A percentile compares a stretch with the other conserved stretches of the same genome.
These are phyloP conservation scores for Pneumocystis jirovecii DNA, from an alignment of 1,139 yeast species.

Conservation along the genomic window DNA sequence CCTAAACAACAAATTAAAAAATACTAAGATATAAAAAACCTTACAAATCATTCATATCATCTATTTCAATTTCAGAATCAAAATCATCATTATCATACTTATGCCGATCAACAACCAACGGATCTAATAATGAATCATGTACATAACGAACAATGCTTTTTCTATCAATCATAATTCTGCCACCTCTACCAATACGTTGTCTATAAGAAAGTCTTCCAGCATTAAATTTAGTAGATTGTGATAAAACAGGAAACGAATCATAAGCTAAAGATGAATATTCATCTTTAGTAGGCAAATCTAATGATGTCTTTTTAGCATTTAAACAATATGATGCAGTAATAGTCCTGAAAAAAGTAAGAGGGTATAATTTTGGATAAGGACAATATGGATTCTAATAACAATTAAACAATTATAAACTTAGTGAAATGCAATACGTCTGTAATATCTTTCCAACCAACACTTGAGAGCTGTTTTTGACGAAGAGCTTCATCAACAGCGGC, in stretches of 20 bases:
- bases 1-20: not conserved
- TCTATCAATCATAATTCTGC: slow-evolving; percentile 61
- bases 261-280: slow-evolving; percentile 19
- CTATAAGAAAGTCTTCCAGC: slow-evolving; percentile 37
- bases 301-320: not conserved
- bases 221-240: slow-evolving; percentile 13
- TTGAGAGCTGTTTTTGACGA: slow-evolving; percentile 55
- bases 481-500: slow-evolving; percentile 73
- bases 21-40: not conserved
- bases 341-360: slow-evolving; percentile 20
- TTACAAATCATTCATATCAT: not conserved
- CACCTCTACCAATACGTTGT: slow-evolving; percentile 61
- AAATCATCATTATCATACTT: not conserved
- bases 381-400: slow-evolving; percentile 67
- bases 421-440: slow-evolving; percentile 45
- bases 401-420: slow-evolving; percentile 56
- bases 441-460: slow-evolving; percentile 60
- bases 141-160: slow-evolving; percentile 23
- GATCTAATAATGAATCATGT: slow-evolving; percentile 22
- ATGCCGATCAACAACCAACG: slow-evolving; percentile 2
- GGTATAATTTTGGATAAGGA: slow-evolving; percentile 51
- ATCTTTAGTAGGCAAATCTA: not conserved
- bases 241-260: slow-evolving; percentile 15
- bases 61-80: not conserved
- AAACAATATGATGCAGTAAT: slow-evolving; percentile 3